These are phyloP conservation scores for Podila horticola DNA, from an alignment of 192 early-diverging fungal species.

Conservation along the genomic window DNA sequence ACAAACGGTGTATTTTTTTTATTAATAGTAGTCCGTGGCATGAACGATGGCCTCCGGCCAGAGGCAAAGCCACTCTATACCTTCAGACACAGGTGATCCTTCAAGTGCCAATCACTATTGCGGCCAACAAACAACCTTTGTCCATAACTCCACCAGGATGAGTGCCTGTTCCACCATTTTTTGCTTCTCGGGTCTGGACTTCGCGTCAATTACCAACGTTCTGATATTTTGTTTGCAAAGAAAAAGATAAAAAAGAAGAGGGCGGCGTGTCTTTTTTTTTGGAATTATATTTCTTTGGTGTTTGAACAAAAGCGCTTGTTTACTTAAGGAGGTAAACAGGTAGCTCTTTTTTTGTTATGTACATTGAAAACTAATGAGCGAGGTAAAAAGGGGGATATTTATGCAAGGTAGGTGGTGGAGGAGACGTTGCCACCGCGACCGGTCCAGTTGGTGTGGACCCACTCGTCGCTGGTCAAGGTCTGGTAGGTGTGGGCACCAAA, in stretches of 20 bases:
- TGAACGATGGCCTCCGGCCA: too few species aligned
- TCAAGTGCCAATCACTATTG: too few species aligned
- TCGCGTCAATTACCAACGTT: too few species aligned
- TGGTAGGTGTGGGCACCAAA: slow-evolving; percentile 99
- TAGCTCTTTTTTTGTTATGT: not conserved
- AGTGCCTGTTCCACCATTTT: too few species aligned
- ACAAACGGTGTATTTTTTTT: too few species aligned
- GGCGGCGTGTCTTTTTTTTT: not conserved
- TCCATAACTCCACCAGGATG: slow-evolving; percentile 70
- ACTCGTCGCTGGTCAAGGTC: slow-evolving; percentile 78
- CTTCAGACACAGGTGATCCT: too few species aligned
- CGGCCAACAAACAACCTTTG: too few species aligned
- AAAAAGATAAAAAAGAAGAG: too few species aligned
- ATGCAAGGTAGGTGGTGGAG: slow-evolving; percentile 66
- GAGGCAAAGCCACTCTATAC: too few species aligned
- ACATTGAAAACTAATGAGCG: not conserved
- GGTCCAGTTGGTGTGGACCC: slow-evolving; percentile 98
- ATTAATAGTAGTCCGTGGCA: too few species aligned
- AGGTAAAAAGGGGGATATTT: slow-evolving; percentile 14
- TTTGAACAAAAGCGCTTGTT: not conserved
- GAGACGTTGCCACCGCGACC: slow-evolving; percentile 84
- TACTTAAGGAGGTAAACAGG: not conserved
- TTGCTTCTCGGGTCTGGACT: too few species aligned
- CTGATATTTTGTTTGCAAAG: too few species aligned
- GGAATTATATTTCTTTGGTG: not conserved